Evolutionary conservation across 139 green algal species (phyloP), one percentile per base, ranked within the genome.

Genomic region (Ettlia oleoabundans): DNA sequence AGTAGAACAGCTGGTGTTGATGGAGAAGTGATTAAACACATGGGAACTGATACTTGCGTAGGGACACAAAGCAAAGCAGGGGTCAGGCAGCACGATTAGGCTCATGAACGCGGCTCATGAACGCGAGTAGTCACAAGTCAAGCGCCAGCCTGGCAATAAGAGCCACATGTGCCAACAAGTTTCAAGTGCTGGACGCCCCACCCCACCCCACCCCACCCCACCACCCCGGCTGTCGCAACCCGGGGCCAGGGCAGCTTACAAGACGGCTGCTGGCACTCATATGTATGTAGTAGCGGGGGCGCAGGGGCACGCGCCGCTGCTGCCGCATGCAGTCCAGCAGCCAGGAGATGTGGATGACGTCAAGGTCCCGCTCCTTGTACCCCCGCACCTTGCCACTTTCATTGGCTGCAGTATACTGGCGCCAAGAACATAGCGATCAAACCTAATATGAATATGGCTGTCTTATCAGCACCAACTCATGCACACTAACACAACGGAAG

Each of bases 331-430:
- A 81, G 26, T 62, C 58, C 75, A 72, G 40, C 58, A 81, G 75
- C 75, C 75, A 81, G 38, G n/a, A 13, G 15, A 71, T 61, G 58
- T 15, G n/a, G 40, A 81, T n/a, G 22, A 81, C 40, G 75, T 72
- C 61, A 15, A 38, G 58, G 40, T 81, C 75, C 3, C 37, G 28
- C 4, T n/a, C 28, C 0, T 19, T 38, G 38, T 62, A 58, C 28
- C 30, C 18, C 8, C 30, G 26, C n/a, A 61, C 58, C 33, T 40
- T 67, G 38, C 22, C 72, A 24, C 21, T 64, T 26, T 67, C 73
- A 4, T 67, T 35, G 35, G 22, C 73, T 80, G 73, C 72, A 67
- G 52, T 4, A 26, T 42, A 76, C 24, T 28, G 42, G 30, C 15
- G 47, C 47, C 47, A 15, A 10, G 15, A 24, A 15, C 47, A 58